phyloP scores from a whole-genome alignment of 208 protist species.

The Histomonas meleagridis region DNA sequence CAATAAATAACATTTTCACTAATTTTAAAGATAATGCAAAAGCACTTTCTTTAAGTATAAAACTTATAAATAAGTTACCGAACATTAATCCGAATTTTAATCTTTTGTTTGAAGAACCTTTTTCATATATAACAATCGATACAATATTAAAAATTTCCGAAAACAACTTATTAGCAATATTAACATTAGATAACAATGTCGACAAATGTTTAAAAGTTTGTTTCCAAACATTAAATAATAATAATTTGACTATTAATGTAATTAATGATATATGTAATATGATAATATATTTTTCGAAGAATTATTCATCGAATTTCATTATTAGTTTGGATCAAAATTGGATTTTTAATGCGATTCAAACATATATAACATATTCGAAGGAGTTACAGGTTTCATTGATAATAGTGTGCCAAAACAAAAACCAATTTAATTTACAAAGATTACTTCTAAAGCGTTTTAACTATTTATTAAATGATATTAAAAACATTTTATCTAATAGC shows the following conservation, averaged over 20 bases:
- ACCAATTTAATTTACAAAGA: background rate
- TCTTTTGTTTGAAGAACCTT: too few relatives aligned
- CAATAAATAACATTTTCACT: background rate
- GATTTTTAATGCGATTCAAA: background rate
- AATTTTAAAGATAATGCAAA: background rate
- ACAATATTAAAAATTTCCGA: background rate
- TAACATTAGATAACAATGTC: background rate
- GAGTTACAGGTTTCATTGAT: background rate
- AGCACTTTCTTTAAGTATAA: background rate
- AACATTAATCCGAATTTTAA: background rate
- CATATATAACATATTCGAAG: background rate
- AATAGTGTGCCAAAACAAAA: background rate
- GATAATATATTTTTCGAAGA: background rate
- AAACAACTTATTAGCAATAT: background rate
- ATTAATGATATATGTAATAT: background rate
- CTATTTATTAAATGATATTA: background rate
- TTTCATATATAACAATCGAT: background rate
- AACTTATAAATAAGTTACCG: background rate
- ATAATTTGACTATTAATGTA: background rate
- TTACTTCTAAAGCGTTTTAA: background rate
- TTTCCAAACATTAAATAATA: background rate
- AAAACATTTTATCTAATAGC: background rate
- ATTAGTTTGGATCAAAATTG: background rate
- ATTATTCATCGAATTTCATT: background rate
- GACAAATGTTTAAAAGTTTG: background rate